Evolutionary conservation across 1,139 yeast genomes (phyloP).

Genomic region (Saccharomyces pastorianus): DNA sequence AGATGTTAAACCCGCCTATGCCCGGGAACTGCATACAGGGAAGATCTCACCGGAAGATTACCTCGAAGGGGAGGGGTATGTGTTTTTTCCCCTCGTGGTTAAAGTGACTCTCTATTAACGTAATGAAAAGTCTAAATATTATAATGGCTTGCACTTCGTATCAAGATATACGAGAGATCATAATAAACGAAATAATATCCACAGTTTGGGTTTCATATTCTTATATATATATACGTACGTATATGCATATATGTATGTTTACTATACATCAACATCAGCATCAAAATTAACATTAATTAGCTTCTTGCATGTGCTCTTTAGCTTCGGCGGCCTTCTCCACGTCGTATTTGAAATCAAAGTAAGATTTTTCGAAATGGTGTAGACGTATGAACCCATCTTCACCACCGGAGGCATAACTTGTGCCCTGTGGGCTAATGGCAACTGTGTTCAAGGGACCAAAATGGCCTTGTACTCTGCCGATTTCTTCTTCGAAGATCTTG

Average conservation of each 20-base stretch:
- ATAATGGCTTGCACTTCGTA: not conserved
- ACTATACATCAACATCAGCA: slow-evolving; percentile 5
- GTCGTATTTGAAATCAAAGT: slow-evolving; percentile 87
- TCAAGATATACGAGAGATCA: not conserved
- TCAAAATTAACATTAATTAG: slow-evolving; percentile 5
- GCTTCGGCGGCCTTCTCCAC: slow-evolving; percentile 73
- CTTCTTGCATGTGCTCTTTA: slow-evolving; percentile 24
- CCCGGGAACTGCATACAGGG: not conserved
- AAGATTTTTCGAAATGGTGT: slow-evolving; percentile 85
- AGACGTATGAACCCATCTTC: slow-evolving; percentile 97
- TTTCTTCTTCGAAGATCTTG: slow-evolving; percentile 88
- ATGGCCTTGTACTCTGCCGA: slow-evolving; percentile 96
- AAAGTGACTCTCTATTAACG: not conserved
- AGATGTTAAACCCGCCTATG: not conserved
- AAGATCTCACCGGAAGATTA: not conserved
- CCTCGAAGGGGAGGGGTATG: not conserved
- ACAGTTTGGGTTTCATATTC: not conserved
- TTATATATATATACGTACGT: slow-evolving; percentile 2
- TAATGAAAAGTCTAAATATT: not conserved
- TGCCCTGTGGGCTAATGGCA: slow-evolving; percentile 92
- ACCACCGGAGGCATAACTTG: slow-evolving; percentile 91
- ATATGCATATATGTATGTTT: slow-evolving; percentile 1
- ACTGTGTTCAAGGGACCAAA: slow-evolving; percentile 96
- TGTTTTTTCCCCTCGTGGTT: not conserved
- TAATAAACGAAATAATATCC: not conserved